These are phyloP conservation scores for Pseudomassariella vexata DNA, from an alignment of 2,329 filamentous ascomycete species.

Conservation along the genomic window DNA sequence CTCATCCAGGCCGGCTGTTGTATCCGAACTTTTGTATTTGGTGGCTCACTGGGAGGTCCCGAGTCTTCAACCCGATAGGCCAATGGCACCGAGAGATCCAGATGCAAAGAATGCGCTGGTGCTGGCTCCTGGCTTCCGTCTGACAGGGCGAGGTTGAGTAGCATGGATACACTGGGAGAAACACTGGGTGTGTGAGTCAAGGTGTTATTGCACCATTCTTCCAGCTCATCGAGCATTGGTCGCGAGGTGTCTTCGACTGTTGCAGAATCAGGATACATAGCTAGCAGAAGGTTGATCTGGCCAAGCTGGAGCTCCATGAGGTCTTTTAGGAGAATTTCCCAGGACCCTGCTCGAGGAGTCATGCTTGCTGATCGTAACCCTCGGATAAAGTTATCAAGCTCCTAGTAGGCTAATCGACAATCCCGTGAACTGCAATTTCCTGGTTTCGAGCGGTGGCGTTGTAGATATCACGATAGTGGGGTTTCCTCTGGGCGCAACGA, in stretches of 20 bases:
- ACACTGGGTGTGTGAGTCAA: too few relatives aligned
- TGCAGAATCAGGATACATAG: constrained; percentile 42
- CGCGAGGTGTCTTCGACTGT: constrained; percentile 20
- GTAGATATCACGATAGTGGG: too few relatives aligned
- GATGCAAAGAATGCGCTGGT: constrained; percentile 16
- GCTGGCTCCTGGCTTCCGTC: constrained; percentile 9
- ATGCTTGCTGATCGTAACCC: too few relatives aligned
- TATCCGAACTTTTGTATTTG: constrained; percentile 33
- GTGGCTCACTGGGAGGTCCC: constrained; percentile 26
- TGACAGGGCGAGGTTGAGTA: constrained; percentile 20
- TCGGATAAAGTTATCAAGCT: too few relatives aligned
- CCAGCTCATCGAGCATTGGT: constrained; percentile 4
- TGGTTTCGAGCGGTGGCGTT: too few relatives aligned
- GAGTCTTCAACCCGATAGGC: constrained; percentile 4
- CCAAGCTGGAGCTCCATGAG: constrained; percentile 41
- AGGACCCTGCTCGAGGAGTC: too few relatives aligned
- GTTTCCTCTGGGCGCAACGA: too few relatives aligned
- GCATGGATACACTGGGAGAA: constrained; percentile 7
- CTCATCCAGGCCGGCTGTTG: constrained; percentile 48
- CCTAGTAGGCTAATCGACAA: too few relatives aligned
- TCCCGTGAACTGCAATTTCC: too few relatives aligned
- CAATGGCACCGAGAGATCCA: constrained; percentile 30
- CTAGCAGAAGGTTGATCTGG: constrained; percentile 43
- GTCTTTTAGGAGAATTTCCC: constrained; percentile 31
- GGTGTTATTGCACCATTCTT: constrained; percentile 9